Evolutionary conservation across 257 asterid species (phyloP).

Genomic region (Lavandula angustifolia): DNA sequence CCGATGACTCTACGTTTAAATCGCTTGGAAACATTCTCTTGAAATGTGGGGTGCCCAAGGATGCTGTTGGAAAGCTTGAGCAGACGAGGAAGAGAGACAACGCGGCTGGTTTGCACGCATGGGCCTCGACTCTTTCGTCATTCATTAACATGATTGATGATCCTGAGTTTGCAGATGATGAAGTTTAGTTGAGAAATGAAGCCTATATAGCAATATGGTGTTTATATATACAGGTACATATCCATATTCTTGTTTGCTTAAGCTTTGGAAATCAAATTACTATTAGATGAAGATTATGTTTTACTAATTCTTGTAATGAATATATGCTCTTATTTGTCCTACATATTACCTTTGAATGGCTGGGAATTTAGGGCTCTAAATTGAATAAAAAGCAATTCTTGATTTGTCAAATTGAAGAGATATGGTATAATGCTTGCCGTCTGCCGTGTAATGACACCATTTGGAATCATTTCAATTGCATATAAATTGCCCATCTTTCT

Average conservation of each 20-base stretch:
- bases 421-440: slow-evolving; percentile 25
- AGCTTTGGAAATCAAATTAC: not conserved
- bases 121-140: slow-evolving; percentile 64
- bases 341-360: not conserved
- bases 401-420: not conserved
- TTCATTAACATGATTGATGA: slow-evolving; percentile 44
- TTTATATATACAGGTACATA: slow-evolving; percentile 19
- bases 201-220: not conserved
- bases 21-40: slow-evolving; percentile 65
- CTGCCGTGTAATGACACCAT: slow-evolving; percentile 26
- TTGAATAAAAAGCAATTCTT: slow-evolving; percentile 5
- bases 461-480: slow-evolving; percentile 15
- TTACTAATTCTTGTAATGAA: not conserved
- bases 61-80: slow-evolving; percentile 60
- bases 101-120: slow-evolving; percentile 52
- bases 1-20: slow-evolving; percentile 77
- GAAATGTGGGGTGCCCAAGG: slow-evolving; percentile 78
- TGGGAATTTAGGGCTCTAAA: slow-evolving; percentile 16
- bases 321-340: slow-evolving; percentile 29
- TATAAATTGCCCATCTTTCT: slow-evolving; percentile 21
- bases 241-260: slow-evolving; percentile 11
- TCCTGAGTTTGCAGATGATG: slow-evolving; percentile 25
- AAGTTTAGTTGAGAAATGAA: slow-evolving; percentile 9
- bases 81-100: slow-evolving; percentile 48
- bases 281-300: not conserved